Evolutionary conservation across 805 yeast species (phyloP), one percentile per base, ranked within the genome.

Genomic region (Candida nonsorbophila): DNA sequence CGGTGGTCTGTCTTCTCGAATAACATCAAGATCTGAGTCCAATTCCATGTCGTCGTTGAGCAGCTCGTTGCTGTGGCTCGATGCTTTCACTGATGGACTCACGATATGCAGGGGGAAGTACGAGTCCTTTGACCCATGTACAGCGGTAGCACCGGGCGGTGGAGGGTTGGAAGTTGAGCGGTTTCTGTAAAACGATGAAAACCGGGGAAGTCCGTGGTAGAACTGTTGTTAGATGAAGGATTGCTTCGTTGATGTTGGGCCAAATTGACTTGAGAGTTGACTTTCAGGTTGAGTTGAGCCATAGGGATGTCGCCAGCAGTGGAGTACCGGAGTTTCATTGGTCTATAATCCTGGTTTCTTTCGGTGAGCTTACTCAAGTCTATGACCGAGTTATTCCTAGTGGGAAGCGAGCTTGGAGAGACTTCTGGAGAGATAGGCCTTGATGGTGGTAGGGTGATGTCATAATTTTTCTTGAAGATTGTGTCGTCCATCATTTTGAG

Each of bases 331-430:
- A 62, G 48, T 32, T 52, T 57, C 49, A 64, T 49, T 10, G 71
- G 71, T 25, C 44, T 50, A 29, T 57, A 56, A 20, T 58, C 55
- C 9, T 57, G 65, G 29, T 58, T 53, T 36, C 58, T 55, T 19
- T 51, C 49, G 10, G 42, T 28, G 20, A 63, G 38, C 32, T 61
- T 61, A 16, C 57, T 41, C 27, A 64, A 47, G 37, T 64, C 67
- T 14, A 64, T 55, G 10, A 62, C 60, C 5, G 67, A 59, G 33
- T 64, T 64, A 27, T 52, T 46, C 30, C 67, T 41, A 8, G 68
- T 55, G 5, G 71, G 69, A 31, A 55, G 62, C 5, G 65, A 55
- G 16, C 39, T 51, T 14, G 71, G 71, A 13, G 67, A 60, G 2
- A 63, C 60, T 33, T 60, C 67, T 4, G 71, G 71, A 25, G 61